Evolutionary conservation across 2,329 filamentous ascomycete genomes (phyloP).

Genomic region (Cryphonectria carpinicola): DNA sequence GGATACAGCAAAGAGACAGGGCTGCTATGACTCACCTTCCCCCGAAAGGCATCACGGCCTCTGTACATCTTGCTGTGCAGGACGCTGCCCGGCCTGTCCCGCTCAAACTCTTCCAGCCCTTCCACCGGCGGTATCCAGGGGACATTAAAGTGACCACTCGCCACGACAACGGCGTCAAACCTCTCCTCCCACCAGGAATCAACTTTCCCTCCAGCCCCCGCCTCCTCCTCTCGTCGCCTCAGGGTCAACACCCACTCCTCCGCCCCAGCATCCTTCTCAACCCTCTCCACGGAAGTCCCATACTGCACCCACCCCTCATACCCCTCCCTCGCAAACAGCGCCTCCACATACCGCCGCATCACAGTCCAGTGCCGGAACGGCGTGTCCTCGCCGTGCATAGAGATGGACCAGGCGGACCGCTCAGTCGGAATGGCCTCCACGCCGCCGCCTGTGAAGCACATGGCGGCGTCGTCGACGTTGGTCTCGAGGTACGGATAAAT

Average conservation of each 20-base stretch:
- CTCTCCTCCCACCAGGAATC: constrained; percentile 66
- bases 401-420: constrained; percentile 45
- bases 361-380: constrained; percentile 66
- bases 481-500: constrained; percentile 57
- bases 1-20: not conserved
- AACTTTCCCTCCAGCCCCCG: constrained; percentile 23
- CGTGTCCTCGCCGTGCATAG: constrained; percentile 57
- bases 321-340: constrained; percentile 54
- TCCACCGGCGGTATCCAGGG: constrained; percentile 56
- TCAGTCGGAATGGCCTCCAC: constrained; percentile 54
- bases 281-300: constrained; percentile 64
- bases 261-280: constrained; percentile 47
- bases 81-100: constrained; percentile 51
- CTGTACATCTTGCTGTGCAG: constrained; percentile 60
- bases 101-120: constrained; percentile 53
- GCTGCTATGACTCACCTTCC: constrained; percentile 43
- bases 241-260: constrained; percentile 58
- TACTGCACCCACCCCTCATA: constrained; percentile 58
- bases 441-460: constrained; percentile 55
- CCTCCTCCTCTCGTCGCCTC: constrained; percentile 40
- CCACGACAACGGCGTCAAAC: constrained; percentile 63
- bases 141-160: constrained; percentile 61
- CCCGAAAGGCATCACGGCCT: constrained; percentile 47
- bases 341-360: constrained; percentile 58
- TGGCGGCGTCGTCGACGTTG: constrained; percentile 62